phyloP scores from a whole-genome alignment of 352 stramenopile species.

The Pythium sukuiense region DNA sequence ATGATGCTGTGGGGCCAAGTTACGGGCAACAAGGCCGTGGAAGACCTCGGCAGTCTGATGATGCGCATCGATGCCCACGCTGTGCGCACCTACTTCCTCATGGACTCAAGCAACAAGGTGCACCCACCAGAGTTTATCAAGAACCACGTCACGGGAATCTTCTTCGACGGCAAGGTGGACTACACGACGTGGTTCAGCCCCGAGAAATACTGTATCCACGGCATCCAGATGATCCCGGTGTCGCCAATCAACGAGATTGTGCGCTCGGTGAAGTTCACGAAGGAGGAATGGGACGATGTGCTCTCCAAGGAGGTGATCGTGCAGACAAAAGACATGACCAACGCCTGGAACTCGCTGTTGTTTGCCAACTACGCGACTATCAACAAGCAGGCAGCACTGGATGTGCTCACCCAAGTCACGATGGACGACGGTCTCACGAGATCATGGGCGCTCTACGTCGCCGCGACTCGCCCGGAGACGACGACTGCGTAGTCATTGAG shows the following conservation, averaged over 20 bases:
- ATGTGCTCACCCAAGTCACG: constrained; percentile 45
- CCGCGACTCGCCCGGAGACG: no score
- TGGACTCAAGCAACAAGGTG: constrained; percentile 54
- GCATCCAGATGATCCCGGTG: constrained; percentile 80
- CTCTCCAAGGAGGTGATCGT: constrained; percentile 67
- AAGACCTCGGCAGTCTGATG: constrained; percentile 76
- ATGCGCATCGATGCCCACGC: constrained; percentile 62
- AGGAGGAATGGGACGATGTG: constrained; percentile 76
- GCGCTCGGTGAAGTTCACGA: constrained; percentile 58
- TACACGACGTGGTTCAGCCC: constrained; percentile 77
- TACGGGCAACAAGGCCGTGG: constrained; percentile 51
- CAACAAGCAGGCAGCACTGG: constrained; percentile 48
- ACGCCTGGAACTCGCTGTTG: constrained; percentile 67
- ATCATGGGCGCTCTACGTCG: constrained; percentile 67
- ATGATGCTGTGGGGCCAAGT: constrained; percentile 77
- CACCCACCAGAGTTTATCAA: constrained; percentile 61
- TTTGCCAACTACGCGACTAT: constrained; percentile 68
- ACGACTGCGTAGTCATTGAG: no score
- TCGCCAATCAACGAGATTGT: constrained; percentile 70
- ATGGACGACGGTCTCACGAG: constrained; percentile 67
- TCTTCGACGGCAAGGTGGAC: constrained; percentile 79
- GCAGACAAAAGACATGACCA: constrained; percentile 32
- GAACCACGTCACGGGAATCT: constrained; percentile 80
- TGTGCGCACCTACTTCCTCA: constrained; percentile 71
- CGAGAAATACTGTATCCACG: constrained; percentile 71